Base-by-base conservation (phyloP, 192 early-diverging fungal species). In the Physocladia obscura region DNA sequence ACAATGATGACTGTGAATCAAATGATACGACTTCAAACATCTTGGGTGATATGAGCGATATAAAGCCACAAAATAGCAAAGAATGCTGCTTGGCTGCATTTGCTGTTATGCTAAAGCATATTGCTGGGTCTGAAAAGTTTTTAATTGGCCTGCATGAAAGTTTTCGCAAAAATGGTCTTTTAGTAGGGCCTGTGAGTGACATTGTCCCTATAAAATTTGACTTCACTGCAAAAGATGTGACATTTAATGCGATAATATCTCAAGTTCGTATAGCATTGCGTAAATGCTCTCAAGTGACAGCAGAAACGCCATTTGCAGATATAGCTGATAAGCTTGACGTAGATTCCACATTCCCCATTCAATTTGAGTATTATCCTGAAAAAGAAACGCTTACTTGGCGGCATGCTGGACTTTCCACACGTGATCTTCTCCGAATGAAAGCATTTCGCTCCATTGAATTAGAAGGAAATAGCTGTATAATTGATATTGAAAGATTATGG, bases 101-200 rank as follows among this genome's bases (percentile, higher is more conserved):
- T 48, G 74, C 74, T 1, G 79, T 86, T 17, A 65, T 83, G 22
- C 64, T 86, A 26, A 80, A 80, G 61, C 84, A 86, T 68, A 74
- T 83, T 40, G 58, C 77, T 2, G 84, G 84, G 24, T 61, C 8
- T 39, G 81, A 86, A 30, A 76, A 81, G 38, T 86, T 77, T 62
- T 70, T 83, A 6, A n/a, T 86, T 19, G 84, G 81, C 0, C n/a
- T 75, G 13, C 59, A 59, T 1, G 69, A 74, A 22, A 58, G 38
- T 17, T 78, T 78, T 47, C 73, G 84, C 11, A 74, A 57, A 19
- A 75, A 58, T 34, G 78, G 78, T 2, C 39, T 78, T 51, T 32
- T 81, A 3, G 70, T 77, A 31, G 84, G 84, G 13, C 84, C 84
- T 15, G 52, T 80, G 4, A 56, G 77, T 11, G 84, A 86, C 69